These are phyloP conservation scores for Cucumis variabilis DNA, from an alignment of 331 rosid genomes.

Conservation along the genomic window DNA sequence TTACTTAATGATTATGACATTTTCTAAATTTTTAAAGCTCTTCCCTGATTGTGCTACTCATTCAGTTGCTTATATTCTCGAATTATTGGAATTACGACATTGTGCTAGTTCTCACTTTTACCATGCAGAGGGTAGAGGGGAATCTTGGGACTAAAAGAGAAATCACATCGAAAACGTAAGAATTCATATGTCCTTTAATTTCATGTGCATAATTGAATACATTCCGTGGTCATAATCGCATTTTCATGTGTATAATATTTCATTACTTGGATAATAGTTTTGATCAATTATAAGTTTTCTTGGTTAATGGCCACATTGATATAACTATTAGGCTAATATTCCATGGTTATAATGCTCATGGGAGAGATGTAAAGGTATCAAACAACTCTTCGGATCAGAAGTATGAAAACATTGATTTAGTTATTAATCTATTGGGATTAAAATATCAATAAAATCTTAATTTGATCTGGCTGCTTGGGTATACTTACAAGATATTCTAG, in stretches of 20 bases:
- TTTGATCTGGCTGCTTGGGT: neutral
- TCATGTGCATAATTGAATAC: neutral
- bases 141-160: conserved; percentile 87
- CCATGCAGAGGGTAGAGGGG: conserved; percentile 88
- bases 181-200: neutral
- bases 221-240: neutral
- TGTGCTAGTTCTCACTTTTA: conserved; percentile 94
- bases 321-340: too few relatives aligned
- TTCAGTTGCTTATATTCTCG: conserved; percentile 78
- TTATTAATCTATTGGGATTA: neutral
- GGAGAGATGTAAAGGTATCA: neutral
- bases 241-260: neutral
- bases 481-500: neutral
- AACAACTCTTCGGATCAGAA: neutral
- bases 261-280: neutral
- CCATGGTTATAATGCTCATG: neutral
- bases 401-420: neutral
- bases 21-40: conserved; percentile 61
- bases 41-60: conserved; percentile 91
- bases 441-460: neutral
- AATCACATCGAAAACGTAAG: conserved; percentile 83
- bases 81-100: conserved; percentile 69
- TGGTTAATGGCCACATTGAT: too few relatives aligned
- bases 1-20: conserved; percentile 26
- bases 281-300: neutral